phyloP scores from a whole-genome alignment of 768 basidiomycete species.

The Tylopilus intermedius region DNA sequence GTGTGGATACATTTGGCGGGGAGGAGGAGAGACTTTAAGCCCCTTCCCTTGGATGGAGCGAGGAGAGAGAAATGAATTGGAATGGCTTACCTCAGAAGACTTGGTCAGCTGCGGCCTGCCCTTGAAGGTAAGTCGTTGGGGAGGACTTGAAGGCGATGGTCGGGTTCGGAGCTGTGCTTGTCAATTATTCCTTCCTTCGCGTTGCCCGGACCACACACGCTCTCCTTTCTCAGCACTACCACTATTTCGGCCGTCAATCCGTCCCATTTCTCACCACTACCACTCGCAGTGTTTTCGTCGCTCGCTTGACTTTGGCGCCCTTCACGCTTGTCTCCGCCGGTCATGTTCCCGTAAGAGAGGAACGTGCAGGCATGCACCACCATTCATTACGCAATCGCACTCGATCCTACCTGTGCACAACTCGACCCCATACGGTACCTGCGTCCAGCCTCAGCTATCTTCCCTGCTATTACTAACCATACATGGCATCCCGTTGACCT shows the following conservation, averaged over 20 bases:
- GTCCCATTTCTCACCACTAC: constrained; percentile 6
- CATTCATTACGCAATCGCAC: not conserved
- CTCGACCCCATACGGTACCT: not conserved
- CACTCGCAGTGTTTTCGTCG: not conserved
- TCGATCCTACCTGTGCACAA: not conserved
- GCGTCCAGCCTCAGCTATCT: too few relatives aligned
- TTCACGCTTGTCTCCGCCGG: not conserved
- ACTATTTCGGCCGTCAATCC: not conserved
- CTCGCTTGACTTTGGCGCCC: not conserved
- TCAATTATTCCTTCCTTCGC: not conserved
- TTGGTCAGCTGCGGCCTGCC: not conserved
- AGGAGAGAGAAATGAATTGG: not conserved
- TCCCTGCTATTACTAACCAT: not conserved
- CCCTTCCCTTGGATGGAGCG: constrained; percentile 3
- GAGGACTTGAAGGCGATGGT: not conserved
- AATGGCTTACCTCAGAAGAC: constrained; percentile 1
- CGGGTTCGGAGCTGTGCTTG: constrained; percentile 4
- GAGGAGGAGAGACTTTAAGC: not conserved
- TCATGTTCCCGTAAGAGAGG: not conserved
- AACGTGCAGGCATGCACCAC: not conserved
- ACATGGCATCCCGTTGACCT: not conserved
- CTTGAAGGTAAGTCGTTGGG: not conserved
- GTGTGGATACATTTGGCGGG: not conserved
- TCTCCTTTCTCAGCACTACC: not conserved
- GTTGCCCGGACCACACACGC: not conserved